These are phyloP conservation scores for Biscutella laevigata DNA, from an alignment of 441 rosid species.

Conservation along the genomic window DNA sequence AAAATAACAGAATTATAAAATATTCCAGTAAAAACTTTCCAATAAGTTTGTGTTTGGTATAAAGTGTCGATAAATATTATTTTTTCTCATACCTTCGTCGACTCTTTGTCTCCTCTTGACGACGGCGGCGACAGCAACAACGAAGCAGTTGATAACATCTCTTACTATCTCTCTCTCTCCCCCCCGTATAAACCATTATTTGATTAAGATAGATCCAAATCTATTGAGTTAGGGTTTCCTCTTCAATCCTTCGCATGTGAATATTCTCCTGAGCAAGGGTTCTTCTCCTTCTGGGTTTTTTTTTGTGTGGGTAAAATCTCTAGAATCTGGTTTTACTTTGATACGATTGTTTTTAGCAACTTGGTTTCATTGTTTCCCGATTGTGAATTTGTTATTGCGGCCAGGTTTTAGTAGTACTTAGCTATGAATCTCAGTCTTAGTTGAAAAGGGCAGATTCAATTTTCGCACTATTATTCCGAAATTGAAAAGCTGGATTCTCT, in stretches of 20 bases:
- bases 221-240: slow-evolving; percentile 2
- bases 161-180: neutral
- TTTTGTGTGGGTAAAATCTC: slow-evolving; percentile 15
- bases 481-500: neutral
- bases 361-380: neutral
- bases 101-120: slow-evolving; percentile 23
- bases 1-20: too few species aligned
- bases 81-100: slow-evolving; percentile 6
- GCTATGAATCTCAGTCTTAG: slow-evolving; percentile 1
- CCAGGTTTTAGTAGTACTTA: neutral
- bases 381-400: neutral
- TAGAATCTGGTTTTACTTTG: slow-evolving; percentile 5
- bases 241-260: slow-evolving; percentile 16
- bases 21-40: too few species aligned
- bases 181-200: neutral
- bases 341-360: slow-evolving; percentile 1
- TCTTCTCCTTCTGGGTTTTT: slow-evolving; percentile 10
- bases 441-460: neutral
- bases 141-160: slow-evolving; percentile 14
- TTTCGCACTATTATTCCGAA: neutral
- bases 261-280: neutral
- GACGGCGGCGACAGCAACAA: slow-evolving; percentile 17
- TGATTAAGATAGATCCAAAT: slow-evolving; percentile 8
- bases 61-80: too few species aligned
- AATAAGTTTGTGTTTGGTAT: too few species aligned